Conservation (phyloP, 306 rosid species). For the Bauhinia variegata region DNA sequence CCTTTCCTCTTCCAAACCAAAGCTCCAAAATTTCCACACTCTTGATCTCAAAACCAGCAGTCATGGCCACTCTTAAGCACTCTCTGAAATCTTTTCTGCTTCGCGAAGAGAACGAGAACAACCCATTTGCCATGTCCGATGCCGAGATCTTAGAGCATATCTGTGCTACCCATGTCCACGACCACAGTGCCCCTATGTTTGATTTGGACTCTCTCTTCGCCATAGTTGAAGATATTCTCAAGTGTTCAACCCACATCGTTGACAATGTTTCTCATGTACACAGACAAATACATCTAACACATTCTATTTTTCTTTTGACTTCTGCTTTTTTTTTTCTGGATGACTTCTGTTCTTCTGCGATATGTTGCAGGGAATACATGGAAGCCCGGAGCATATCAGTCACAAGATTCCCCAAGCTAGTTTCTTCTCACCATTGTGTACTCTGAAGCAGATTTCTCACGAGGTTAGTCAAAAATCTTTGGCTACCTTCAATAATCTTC, state of each 20-base stretch:
- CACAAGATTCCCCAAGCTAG: conserved; percentile 32
- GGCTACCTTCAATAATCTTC: too few species aligned
- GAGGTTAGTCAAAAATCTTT: conserved; percentile 30
- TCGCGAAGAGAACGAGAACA: conserved; percentile 8
- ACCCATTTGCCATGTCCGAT: conserved; percentile 49
- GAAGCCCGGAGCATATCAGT: conserved; percentile 27
- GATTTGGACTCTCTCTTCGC: conserved; percentile 48
- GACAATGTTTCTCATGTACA: conserved; percentile 46
- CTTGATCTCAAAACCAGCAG: too few species aligned
- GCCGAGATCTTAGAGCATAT: conserved; percentile 47
- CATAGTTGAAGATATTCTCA: conserved; percentile 44
- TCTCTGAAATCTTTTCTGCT: background rate
- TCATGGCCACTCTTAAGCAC: too few species aligned
- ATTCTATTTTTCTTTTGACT: background rate
- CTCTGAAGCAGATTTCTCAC: conserved; percentile 39
- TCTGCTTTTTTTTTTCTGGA: background rate
- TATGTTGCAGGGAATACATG: conserved; percentile 44
- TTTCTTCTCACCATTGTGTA: conserved; percentile 44
- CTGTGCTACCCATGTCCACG: conserved; percentile 47
- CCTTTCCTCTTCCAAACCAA: too few species aligned
- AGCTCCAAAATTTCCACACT: too few species aligned
- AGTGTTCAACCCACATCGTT: conserved; percentile 44
- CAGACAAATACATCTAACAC: background rate
- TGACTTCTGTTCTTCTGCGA: background rate
- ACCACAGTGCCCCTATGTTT: conserved; percentile 30